Evolutionary conservation across 2,329 filamentous ascomycete genomes (phyloP).

Genomic region (Pochonia chlamydosporia): DNA sequence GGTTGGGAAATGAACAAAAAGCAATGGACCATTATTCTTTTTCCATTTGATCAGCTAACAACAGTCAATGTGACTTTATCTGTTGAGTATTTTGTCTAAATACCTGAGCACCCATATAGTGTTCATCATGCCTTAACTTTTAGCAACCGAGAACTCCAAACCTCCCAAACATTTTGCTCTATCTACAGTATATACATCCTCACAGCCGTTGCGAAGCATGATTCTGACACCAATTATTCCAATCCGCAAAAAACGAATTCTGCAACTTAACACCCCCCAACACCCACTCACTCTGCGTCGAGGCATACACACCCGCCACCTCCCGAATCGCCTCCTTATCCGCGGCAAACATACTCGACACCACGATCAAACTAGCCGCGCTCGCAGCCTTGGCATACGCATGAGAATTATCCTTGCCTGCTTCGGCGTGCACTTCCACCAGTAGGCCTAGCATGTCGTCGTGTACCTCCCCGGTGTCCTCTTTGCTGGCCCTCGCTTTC

Average conservation of each 20-base stretch:
- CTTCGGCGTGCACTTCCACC: constrained; percentile 61
- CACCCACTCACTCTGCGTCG: constrained; percentile 53
- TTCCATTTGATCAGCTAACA: constrained; percentile 8
- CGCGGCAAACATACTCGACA: constrained; percentile 52
- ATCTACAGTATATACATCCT: background rate
- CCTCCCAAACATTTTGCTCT: background rate
- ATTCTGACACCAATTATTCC: constrained; percentile 66
- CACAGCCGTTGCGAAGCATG: constrained; percentile 29
- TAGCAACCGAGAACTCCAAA: background rate
- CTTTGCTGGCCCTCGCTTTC: constrained; percentile 38
- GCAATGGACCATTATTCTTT: background rate
- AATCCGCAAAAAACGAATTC: constrained; percentile 62
- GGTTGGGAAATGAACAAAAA: constrained; percentile 1
- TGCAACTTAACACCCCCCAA: constrained; percentile 54
- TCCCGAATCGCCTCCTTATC: constrained; percentile 47
- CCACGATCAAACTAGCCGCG: constrained; percentile 62
- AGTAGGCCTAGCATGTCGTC: constrained; percentile 54
- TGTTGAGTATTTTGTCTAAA: too few relatives aligned
- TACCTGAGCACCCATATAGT: too few relatives aligned
- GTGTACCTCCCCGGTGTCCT: constrained; percentile 27
- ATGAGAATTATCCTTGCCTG: constrained; percentile 57
- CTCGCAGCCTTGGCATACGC: constrained; percentile 71
- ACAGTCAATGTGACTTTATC: too few relatives aligned
- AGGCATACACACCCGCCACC: constrained; percentile 59
- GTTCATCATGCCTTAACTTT: too few relatives aligned